Conservation (phyloP, 106 monocot genomes). For the Narthecium ossifragum region DNA sequence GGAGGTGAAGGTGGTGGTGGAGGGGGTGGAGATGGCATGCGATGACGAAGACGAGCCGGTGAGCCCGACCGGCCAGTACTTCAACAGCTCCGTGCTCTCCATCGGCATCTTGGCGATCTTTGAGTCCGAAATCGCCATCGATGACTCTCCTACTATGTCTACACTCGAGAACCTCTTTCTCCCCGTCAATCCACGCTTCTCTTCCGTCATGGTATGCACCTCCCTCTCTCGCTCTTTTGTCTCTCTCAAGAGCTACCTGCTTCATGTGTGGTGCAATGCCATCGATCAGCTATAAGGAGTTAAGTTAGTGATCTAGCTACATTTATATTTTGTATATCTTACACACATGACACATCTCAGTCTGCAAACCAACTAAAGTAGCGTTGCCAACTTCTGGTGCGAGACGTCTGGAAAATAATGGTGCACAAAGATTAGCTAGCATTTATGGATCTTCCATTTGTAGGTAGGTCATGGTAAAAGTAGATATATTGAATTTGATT, state of each 20-base stretch:
- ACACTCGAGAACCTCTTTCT: constrained; percentile 39
- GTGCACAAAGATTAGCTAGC: no score
- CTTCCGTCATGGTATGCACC: constrained; percentile 49
- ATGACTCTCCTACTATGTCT: constrained; percentile 41
- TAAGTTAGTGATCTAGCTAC: neutral
- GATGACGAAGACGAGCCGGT: constrained; percentile 38
- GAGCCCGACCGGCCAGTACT: constrained; percentile 75
- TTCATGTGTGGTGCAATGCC: neutral
- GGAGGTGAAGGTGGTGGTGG: constrained; percentile 9
- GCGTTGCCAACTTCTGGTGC: neutral
- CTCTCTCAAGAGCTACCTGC: neutral
- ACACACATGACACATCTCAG: no score
- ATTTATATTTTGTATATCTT: neutral
- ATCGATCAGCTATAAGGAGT: no score
- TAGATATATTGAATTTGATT: no score
- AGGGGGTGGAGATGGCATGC: neutral
- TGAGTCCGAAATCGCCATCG: constrained; percentile 46
- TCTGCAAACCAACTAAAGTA: neutral
- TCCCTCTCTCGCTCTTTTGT: neutral
- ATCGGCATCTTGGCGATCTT: constrained; percentile 39
- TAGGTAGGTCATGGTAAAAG: no score
- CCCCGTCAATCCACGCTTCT: constrained; percentile 56
- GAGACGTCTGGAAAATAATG: no score
- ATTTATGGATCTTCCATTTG: no score
- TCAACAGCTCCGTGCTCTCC: constrained; percentile 57